phyloP scores from a whole-genome alignment of 2,329 filamentous ascomycete species.

The Fusarium torulosum region DNA sequence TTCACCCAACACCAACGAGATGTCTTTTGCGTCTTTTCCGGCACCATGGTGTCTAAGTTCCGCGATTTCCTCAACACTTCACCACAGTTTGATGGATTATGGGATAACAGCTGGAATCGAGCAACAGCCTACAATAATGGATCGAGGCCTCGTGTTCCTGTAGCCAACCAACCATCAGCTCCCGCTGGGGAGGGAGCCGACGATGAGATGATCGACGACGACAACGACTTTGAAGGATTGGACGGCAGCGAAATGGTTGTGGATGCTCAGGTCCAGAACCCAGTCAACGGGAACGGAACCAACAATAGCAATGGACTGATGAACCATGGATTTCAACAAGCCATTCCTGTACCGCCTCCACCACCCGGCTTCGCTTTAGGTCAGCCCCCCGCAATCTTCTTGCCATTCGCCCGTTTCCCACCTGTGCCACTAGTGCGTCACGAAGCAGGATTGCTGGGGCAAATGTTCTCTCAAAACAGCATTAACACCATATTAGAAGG shows the following conservation, averaged over 20 bases:
- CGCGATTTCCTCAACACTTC: constrained; percentile 80
- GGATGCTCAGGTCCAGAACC: constrained; percentile 50
- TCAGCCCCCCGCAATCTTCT: constrained; percentile 44
- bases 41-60: constrained; percentile 81
- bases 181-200: constrained; percentile 53
- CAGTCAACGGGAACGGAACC: constrained; percentile 32
- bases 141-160: constrained; percentile 20
- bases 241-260: constrained; percentile 57
- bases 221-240: constrained; percentile 59
- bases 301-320: constrained; percentile 11
- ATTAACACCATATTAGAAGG: constrained; percentile 48
- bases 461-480: constrained; percentile 46
- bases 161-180: constrained; percentile 11
- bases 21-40: constrained; percentile 98
- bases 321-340: constrained; percentile 37
- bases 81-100: constrained; percentile 60
- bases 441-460: constrained; percentile 35
- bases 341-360: constrained; percentile 49
- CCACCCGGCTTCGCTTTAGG: constrained; percentile 38
- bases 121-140: constrained; percentile 12
- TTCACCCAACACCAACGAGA: constrained; percentile 96
- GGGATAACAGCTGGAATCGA: constrained; percentile 49
- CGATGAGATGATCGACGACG: constrained; percentile 60
- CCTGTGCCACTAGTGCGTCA: constrained; percentile 35
- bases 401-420: constrained; percentile 34